Conservation (phyloP, 129 eudicot genomes). For the Arctium lappa region DNA sequence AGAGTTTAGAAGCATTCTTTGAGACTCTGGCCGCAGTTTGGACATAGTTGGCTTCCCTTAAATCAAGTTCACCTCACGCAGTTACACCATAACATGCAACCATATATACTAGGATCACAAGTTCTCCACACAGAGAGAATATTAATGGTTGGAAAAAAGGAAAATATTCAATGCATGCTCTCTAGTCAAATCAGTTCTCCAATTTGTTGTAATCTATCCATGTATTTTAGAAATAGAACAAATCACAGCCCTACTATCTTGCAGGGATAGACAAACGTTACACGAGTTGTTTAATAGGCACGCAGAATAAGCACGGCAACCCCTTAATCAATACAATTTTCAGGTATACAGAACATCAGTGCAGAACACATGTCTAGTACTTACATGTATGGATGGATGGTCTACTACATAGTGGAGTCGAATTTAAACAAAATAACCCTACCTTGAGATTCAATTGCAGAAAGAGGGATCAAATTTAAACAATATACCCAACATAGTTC, state of each 20-base stretch:
- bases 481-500: not conserved
- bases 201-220: not conserved
- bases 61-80: not conserved
- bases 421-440: not conserved
- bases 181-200: not conserved
- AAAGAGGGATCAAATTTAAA: not conserved
- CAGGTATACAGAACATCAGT: not conserved
- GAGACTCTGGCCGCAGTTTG: not conserved
- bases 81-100: not conserved
- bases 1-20: no score
- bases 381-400: not conserved
- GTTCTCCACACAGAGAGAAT: not conserved
- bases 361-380: not conserved
- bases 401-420: not conserved
- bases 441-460: constrained; percentile 10
- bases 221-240: not conserved
- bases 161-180: not conserved
- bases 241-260: not conserved
- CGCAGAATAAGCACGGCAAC: not conserved
- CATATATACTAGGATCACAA: not conserved
- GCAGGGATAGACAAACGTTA: not conserved
- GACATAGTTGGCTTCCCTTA: not conserved
- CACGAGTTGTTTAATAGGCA: not conserved
- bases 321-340: not conserved
- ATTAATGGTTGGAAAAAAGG: not conserved